Evolutionary conservation across 176 grass and related monocot species (phyloP).

Genomic region (Oryza officinalis): DNA sequence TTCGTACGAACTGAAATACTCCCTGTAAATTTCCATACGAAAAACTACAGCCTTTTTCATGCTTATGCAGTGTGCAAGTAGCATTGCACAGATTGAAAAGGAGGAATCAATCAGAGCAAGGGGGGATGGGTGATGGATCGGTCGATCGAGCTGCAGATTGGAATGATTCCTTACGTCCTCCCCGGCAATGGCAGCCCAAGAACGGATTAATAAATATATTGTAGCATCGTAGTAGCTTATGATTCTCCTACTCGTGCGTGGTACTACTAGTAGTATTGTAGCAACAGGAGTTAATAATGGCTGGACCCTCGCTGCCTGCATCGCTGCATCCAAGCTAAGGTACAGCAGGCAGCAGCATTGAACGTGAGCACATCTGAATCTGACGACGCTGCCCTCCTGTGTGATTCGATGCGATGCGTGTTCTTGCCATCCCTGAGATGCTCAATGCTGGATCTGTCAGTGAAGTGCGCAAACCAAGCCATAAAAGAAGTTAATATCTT

Average conservation of each 20-base stretch:
- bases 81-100: not conserved
- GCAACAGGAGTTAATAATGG: not conserved
- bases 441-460: not conserved
- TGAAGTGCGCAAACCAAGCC: not conserved
- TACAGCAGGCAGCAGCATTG: not conserved
- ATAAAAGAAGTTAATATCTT: not conserved
- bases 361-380: constrained; percentile 32
- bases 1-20: not conserved
- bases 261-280: not conserved
- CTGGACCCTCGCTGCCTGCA: not conserved
- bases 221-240: not conserved
- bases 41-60: not conserved
- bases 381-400: constrained; percentile 1
- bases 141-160: not conserved
- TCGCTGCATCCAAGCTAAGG: constrained; percentile 2
- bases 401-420: constrained; percentile 24
- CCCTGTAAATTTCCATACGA: not conserved
- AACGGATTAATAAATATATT: not conserved
- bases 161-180: constrained; percentile 21
- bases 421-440: constrained; percentile 4
- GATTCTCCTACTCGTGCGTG: not conserved
- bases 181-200: not conserved
- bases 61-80: not conserved
- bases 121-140: not conserved
- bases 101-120: not conserved